These are phyloP conservation scores for Stramenopiles sp. DNA, from an alignment of 352 stramenopile species.

Conservation along the genomic window DNA sequence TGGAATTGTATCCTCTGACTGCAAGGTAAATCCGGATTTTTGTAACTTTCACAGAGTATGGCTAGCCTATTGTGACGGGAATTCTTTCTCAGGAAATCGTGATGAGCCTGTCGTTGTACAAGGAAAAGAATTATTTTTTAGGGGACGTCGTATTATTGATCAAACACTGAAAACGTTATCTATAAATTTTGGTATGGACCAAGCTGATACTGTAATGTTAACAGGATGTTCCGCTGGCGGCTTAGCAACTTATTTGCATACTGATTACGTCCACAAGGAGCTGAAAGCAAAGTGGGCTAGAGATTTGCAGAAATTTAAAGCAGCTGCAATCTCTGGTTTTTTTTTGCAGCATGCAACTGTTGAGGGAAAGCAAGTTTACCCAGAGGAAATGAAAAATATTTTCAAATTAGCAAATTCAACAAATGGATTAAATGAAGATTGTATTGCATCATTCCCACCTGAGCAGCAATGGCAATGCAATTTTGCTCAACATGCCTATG, in stretches of 20 bases:
- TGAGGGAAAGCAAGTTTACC: background rate
- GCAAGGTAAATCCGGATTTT: background rate
- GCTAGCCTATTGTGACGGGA: background rate
- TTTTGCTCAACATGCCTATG: constrained; percentile 3
- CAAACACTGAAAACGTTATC: background rate
- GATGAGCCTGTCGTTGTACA: background rate
- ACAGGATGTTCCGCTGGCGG: background rate
- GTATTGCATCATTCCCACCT: background rate
- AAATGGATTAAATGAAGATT: background rate
- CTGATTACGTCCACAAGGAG: constrained; percentile 1
- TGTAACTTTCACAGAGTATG: background rate
- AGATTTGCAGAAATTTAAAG: background rate
- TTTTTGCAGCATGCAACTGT: constrained; percentile 7
- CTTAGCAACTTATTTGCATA: background rate
- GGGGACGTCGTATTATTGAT: constrained; percentile 3
- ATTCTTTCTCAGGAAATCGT: constrained; percentile 1
- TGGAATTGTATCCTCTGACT: background rate
- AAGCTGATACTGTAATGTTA: background rate
- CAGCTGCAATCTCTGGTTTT: constrained; percentile 1
- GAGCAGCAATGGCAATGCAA: background rate
- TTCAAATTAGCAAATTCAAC: constrained; percentile 1
- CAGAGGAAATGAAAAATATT: constrained; percentile 1
- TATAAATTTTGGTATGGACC: background rate
- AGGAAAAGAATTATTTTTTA: constrained; percentile 3
- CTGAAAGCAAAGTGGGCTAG: background rate